Conservation (phyloP, 1,284 basidiomycete species). For the Ustilago loliicola region DNA sequence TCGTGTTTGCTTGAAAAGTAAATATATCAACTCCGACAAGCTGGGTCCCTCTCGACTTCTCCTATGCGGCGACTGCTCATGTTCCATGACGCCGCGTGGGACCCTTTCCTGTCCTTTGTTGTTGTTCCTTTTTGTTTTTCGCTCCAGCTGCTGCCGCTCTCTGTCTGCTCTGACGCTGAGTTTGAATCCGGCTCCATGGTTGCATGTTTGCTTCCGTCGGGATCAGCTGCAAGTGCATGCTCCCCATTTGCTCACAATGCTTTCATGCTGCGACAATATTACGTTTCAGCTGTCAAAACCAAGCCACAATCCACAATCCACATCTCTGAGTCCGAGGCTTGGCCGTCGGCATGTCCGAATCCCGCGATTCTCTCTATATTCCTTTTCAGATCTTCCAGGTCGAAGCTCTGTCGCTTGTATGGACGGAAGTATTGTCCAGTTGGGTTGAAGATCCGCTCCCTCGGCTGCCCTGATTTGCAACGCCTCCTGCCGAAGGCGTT, state of each 20-base stretch:
- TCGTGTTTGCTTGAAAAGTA: background rate
- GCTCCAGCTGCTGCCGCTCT: background rate
- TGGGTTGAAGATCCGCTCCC: slow-evolving; percentile 12
- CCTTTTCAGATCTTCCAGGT: background rate
- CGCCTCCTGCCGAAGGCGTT: background rate
- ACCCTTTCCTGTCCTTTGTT: background rate
- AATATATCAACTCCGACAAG: slow-evolving; percentile 2
- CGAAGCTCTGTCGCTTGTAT: background rate
- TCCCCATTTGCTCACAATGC: background rate
- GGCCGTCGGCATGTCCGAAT: slow-evolving; percentile 5
- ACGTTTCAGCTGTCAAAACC: slow-evolving; percentile 28
- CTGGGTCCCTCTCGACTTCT: background rate
- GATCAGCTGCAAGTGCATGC: slow-evolving; percentile 26
- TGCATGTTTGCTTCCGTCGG: slow-evolving; percentile 41
- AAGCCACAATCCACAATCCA: slow-evolving; percentile 8
- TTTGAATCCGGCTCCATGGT: slow-evolving; percentile 21
- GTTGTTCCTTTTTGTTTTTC: no score
- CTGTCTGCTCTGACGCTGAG: slow-evolving; percentile 8
- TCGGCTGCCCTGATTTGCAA: slow-evolving; percentile 11
- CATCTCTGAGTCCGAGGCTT: slow-evolving; percentile 2
- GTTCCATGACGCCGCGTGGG: background rate
- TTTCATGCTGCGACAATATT: background rate
- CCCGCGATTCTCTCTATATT: background rate
- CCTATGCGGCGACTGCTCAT: background rate
- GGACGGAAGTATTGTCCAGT: background rate